A percentile compares a stretch with the other conserved stretches of the same genome.
Conservation (phyloP, 1,284 basidiomycete genomes). For the Rhodotorula sp. region DNA sequence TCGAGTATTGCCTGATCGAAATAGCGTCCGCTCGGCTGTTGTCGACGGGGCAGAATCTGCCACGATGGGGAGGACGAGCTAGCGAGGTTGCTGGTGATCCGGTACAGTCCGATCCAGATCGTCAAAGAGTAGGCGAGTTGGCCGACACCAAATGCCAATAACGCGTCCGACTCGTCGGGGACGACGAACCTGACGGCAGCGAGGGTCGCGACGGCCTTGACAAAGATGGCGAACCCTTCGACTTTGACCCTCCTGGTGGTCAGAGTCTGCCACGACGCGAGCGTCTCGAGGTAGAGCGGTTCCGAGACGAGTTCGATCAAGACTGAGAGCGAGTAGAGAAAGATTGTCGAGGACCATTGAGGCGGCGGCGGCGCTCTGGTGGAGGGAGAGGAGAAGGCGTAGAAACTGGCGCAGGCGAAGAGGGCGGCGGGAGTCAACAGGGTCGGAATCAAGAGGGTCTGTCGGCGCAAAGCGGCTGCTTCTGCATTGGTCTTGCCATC, state of each 20-base stretch:
- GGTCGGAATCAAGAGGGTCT: conserved; percentile 10
- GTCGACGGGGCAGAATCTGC: not conserved
- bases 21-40: not conserved
- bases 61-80: conserved; percentile 47
- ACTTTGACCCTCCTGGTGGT: conserved; percentile 38
- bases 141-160: conserved; percentile 77
- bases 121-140: conserved; percentile 68
- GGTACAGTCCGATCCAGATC: conserved; percentile 45
- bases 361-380: conserved; percentile 50
- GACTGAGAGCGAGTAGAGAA: conserved; percentile 69
- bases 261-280: conserved; percentile 29
- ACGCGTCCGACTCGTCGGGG: conserved; percentile 54
- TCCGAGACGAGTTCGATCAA: conserved; percentile 74
- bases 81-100: too few species aligned
- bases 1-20: conserved; percentile 54
- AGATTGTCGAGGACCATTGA: conserved; percentile 56
- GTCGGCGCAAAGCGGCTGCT: not conserved
- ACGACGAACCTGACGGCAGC: conserved; percentile 57
- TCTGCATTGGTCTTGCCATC: not conserved
- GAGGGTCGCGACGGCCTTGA: conserved; percentile 70
- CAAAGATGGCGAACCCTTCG: conserved; percentile 75
- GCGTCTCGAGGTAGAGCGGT: conserved; percentile 69
- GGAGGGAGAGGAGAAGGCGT: conserved; percentile 55
- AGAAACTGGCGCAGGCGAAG: conserved; percentile 49
- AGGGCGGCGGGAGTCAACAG: conserved; percentile 12